phyloP scores from a whole-genome alignment of 2,329 filamentous ascomycete genomes.

The Paracorniculantispora psalliotae region DNA sequence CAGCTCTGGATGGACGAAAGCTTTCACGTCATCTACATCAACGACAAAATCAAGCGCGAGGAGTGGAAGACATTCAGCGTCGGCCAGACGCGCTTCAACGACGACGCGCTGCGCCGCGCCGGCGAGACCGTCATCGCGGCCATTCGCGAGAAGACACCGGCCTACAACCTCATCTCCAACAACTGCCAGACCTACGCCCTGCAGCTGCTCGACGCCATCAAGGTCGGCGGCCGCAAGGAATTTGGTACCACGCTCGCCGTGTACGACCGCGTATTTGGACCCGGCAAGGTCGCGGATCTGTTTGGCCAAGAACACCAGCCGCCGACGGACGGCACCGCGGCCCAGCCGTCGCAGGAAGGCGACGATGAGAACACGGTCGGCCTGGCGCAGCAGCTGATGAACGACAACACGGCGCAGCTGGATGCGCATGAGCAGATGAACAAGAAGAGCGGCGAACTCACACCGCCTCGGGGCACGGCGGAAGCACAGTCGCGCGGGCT shows the following conservation, averaged over 20 bases:
- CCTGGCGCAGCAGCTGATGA: slow-evolving; percentile 48
- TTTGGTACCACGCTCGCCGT: slow-evolving; percentile 51
- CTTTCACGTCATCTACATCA: slow-evolving; percentile 53
- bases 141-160: slow-evolving; percentile 43
- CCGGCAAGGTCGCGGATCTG: slow-evolving; percentile 46
- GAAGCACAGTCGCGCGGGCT: background rate
- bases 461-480: background rate
- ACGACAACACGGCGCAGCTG: slow-evolving; percentile 48
- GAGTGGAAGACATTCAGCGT: slow-evolving; percentile 49
- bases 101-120: slow-evolving; percentile 46
- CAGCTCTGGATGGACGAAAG: slow-evolving; percentile 59
- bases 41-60: slow-evolving; percentile 39
- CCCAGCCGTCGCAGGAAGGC: slow-evolving; percentile 12
- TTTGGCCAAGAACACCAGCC: slow-evolving; percentile 32
- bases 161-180: slow-evolving; percentile 55
- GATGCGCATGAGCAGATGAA: slow-evolving; percentile 34
- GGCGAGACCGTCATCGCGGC: slow-evolving; percentile 49
- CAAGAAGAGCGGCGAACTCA: slow-evolving; percentile 21
- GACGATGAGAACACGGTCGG: slow-evolving; percentile 37
- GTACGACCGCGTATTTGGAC: slow-evolving; percentile 45
- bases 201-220: slow-evolving; percentile 48
- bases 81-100: slow-evolving; percentile 49
- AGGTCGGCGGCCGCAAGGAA: slow-evolving; percentile 43
- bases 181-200: slow-evolving; percentile 56
- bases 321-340: slow-evolving; percentile 19